Evolutionary conservation across 345 rosid species (phyloP).

Genomic region (Gossypium anomalum): DNA sequence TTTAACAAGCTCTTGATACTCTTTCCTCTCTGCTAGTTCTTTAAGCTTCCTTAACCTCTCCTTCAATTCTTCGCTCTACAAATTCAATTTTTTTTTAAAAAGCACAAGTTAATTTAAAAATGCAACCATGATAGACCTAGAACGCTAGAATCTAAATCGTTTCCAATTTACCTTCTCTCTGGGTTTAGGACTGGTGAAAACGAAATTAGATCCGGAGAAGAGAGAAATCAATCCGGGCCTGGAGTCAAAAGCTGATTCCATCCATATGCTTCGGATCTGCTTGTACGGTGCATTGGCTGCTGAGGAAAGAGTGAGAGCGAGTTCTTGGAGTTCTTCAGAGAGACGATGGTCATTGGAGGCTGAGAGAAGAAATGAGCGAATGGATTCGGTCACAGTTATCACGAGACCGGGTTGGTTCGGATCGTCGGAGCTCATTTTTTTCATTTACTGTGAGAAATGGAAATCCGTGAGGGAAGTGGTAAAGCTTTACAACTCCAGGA

Average conservation of each 20-base stretch:
- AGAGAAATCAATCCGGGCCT: conserved; percentile 49
- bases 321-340: conserved; percentile 42
- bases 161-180: conserved; percentile 58
- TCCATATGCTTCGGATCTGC: conserved; percentile 60
- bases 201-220: conserved; percentile 51
- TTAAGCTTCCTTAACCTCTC: conserved; percentile 61
- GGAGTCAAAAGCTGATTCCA: conserved; percentile 32
- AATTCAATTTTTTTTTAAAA: neutral
- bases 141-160: neutral
- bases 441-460: neutral
- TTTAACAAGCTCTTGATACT: conserved; percentile 76
- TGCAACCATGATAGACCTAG: neutral
- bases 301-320: conserved; percentile 52
- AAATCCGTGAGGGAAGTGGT: too few species aligned
- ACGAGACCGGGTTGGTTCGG: conserved; percentile 29
- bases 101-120: neutral
- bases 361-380: conserved; percentile 42
- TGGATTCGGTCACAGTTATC: conserved; percentile 32
- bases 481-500: neutral
- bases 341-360: conserved; percentile 50
- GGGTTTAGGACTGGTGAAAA: conserved; percentile 64
- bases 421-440: conserved; percentile 1
- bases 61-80: conserved; percentile 72
- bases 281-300: conserved; percentile 40
- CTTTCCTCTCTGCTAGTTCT: conserved; percentile 76